Evolutionary conservation across 257 asterid genomes (phyloP), one percentile per base, ranked within the genome.

Genomic region (Mentha longifolia): DNA sequence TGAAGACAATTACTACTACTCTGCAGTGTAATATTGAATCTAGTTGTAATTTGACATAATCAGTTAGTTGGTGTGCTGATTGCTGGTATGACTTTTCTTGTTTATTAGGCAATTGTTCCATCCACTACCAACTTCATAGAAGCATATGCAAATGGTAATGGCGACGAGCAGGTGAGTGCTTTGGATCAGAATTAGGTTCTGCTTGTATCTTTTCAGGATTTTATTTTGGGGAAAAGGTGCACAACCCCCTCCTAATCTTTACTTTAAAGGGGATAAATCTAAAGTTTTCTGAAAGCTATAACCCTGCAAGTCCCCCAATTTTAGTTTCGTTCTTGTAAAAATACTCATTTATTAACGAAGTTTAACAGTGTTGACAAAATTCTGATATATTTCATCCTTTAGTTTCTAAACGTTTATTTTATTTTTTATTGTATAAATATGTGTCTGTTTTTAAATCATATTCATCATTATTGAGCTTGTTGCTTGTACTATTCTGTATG

Each of bases 101-200:
- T 50, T 43, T 50, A 52, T 51, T 63, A 95, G 98, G 68, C 72
- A 65, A 86, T 92, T 64, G 85, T 90, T 47, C 94, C 99, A 3
- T 77, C 83, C 9, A 51, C 63, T 47, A 88, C 95, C 68, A 92
- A 81, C 83, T 80, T 95, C 50, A 65, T 83, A 39, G 96, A 88
- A 76, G 98, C 95, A 67, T 95, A 95, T 87, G 88, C 86, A 16
- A 83, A 80, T 84, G 99, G 99, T 62, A 84, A 78, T 76, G 83
- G 77, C 33, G 99, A 95, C 77, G 99, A 95, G 72, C 99, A 95
- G 95, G 99, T 95, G 68, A 61, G 25, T 69, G 35, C 47, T 75
- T 73, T 55, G 28, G 42, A 37, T 42, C 12, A 9, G 80, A 51
- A 56, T 28, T 54, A 22, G 37, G 16, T 43, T 68, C 57, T 58